Percentiles rank a stretch among this genome's conserved stretches.
Evolutionary conservation across 306 rosid species (phyloP).

Genomic region (Acmispon strigosus): DNA sequence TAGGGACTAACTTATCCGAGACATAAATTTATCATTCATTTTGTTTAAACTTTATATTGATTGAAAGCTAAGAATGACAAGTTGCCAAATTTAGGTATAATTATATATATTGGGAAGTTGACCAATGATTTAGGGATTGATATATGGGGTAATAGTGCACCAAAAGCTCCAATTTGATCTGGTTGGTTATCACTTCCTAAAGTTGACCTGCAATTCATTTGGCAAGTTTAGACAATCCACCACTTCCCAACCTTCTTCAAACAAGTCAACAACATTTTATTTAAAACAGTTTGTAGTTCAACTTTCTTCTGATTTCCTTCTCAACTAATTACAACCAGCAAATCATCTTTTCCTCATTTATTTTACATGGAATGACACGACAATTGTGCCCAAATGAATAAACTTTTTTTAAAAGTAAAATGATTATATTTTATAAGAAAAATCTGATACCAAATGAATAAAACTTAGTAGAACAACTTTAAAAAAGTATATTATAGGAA

Average conservation of each 20-base stretch:
- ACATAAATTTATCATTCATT: no score
- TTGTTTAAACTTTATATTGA: no score
- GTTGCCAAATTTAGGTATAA: conserved; percentile 8
- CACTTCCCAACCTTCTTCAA: conserved; percentile 29
- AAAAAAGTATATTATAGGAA: no score
- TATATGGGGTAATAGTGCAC: background rate
- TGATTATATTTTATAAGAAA: no score
- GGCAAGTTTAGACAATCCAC: conserved; percentile 12
- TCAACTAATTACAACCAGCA: conserved; percentile 7
- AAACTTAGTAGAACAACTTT: no score
- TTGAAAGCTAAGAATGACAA: background rate
- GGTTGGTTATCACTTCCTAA: background rate
- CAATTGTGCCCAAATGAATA: no score
- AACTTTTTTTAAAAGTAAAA: no score
- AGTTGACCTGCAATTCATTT: background rate
- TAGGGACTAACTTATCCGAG: no score
- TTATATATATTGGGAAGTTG: background rate
- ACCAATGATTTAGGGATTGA: background rate
- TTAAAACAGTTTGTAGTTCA: background rate
- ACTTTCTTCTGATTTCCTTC: conserved; percentile 4
- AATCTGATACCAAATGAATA: no score
- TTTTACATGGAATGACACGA: background rate
- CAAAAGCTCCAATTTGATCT: background rate
- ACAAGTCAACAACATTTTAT: conserved; percentile 9
- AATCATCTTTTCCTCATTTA: background rate